These are phyloP conservation scores for Trichosporon asahii DNA, from an alignment of 1,284 basidiomycete species.

Conservation along the genomic window DNA sequence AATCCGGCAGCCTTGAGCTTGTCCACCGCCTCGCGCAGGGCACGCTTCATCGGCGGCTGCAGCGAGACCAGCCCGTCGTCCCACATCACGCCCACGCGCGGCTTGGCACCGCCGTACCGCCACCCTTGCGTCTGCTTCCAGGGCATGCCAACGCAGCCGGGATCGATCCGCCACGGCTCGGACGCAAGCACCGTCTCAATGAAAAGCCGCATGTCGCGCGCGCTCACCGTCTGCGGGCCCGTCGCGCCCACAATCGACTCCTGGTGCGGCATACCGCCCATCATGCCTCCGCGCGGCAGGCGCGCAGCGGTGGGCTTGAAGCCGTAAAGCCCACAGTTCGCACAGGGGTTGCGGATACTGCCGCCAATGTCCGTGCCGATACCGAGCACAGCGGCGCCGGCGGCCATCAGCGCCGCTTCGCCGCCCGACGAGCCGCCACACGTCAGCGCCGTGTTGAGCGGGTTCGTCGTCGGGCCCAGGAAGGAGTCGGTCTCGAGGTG, in stretches of 20 bases:
- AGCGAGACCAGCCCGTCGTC: conserved; percentile 45
- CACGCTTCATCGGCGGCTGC: conserved; percentile 45
- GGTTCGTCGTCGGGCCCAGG: conserved; percentile 49
- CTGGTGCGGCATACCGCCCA: conserved; percentile 37
- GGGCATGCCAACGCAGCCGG: conserved; percentile 35
- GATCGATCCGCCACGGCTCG: conserved; percentile 45
- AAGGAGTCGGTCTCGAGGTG: conserved; percentile 33
- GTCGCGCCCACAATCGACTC: conserved; percentile 39
- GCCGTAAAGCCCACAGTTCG: conserved; percentile 42
- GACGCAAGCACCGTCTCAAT: conserved; percentile 37
- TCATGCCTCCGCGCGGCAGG: conserved; percentile 43
- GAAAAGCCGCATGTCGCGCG: conserved; percentile 44
- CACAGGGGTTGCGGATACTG: conserved; percentile 32
- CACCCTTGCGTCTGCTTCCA: conserved; percentile 30
- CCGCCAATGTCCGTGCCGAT: conserved; percentile 53
- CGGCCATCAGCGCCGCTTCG: conserved; percentile 57
- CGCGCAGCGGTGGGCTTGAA: conserved; percentile 42
- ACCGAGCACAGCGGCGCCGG: conserved; percentile 26
- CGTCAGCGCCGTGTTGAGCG: conserved; percentile 57
- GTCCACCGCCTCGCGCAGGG: conserved; percentile 34
- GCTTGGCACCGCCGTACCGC: conserved; percentile 24
- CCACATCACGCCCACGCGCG: conserved; percentile 44
- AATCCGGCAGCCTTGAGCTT: conserved; percentile 31
- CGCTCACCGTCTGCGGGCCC: conserved; percentile 43
- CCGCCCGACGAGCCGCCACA: conserved; percentile 62